A percentile compares a stretch with the other conserved stretches of the same genome.
Evolutionary conservation across 1,139 yeast genomes (phyloP).

Genomic region (Debaryomyces nepalensis): DNA sequence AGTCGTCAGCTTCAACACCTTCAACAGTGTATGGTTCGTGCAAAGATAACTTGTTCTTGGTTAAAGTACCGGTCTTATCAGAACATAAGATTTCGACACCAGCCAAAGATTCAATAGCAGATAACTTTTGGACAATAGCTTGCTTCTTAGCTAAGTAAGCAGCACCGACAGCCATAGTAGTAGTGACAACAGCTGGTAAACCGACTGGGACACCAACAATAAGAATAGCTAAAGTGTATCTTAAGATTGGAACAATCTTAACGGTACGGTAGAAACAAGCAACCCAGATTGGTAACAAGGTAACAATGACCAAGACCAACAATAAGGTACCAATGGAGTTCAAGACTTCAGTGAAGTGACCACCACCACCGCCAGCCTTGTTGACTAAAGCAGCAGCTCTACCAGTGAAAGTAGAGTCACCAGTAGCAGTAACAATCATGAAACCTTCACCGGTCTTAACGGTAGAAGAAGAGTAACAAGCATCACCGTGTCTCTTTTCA

Average conservation of each 20-base stretch:
- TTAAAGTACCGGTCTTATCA: conserved; percentile 98
- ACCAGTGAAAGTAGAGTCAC: conserved; percentile 92
- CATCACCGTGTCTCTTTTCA: conserved; percentile 89
- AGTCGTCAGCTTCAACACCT: conserved; percentile 97
- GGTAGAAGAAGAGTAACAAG: conserved; percentile 90
- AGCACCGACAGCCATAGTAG: conserved; percentile 99
- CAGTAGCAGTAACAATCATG: conserved; percentile 95
- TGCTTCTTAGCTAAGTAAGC: conserved; percentile 98
- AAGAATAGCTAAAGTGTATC: conserved; percentile 95
- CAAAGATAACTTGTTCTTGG: conserved; percentile 94
- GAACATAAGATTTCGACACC: conserved; percentile 99
- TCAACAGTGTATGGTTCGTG: conserved; percentile 99
- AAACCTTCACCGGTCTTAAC: conserved; percentile 97
- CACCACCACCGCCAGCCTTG: conserved; percentile 92
- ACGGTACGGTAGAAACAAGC: conserved; percentile 96
- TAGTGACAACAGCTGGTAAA: conserved; percentile 99
- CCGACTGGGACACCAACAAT: conserved; percentile 99
- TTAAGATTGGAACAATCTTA: conserved; percentile 85
- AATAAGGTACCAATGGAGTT: conserved; percentile 96
- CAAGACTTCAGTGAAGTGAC: conserved; percentile 97
- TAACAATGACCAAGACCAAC: conserved; percentile 84
- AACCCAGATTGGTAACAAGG: conserved; percentile 89
- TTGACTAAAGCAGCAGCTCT: conserved; percentile 96
- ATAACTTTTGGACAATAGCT: conserved; percentile 97
- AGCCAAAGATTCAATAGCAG: conserved; percentile 98